Evolutionary conservation across 306 rosid species (phyloP), one percentile per base, ranked within the genome.

Genomic region (Calophaca sinica): DNA sequence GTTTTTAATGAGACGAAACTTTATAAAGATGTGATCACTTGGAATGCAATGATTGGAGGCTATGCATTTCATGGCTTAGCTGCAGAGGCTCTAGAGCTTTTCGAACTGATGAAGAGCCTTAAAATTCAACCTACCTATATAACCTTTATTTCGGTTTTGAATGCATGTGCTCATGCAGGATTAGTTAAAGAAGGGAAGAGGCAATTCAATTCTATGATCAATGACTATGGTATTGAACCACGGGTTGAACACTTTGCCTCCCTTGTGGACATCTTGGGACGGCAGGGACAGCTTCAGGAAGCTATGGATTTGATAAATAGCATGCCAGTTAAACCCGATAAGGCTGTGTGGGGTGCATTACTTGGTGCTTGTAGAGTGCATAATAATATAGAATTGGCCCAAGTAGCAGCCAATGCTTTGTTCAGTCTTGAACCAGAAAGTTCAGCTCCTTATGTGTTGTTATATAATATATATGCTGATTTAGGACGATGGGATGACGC

Each of bases 11-110:
- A 81, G 81, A 78, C 74, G 77, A 79, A 78, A 32, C 76, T 74
- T 28, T 74, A 70, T 60, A 78, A 81, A 65, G 83, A 84, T 69
- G 88, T 84, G 58, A 81, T 84, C 55, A 77, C 88, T 70, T 84
- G 85, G 88, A 84, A 81, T 74, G 85, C 85, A 42, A 84, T 81
- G 85, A 84, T 84, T 74, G 85, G 88, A 57, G 88, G 85, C 51
- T 84, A 84, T 78, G 88, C 88, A 63, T 81, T 74, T 42, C 88
- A 84, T 14, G 83, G 88, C 32, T 74, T 84, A 49, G 85, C 85
- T n/a, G 31, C 59, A 42, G 81, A 81, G 75, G 85, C 88, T 55
- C 62, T 84, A 52, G 85, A 81, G 35, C 85, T 81, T 64, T 84
- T 84, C 55, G 57, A 84, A 78, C 46, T 57, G 50, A 81, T 84